Base-by-base conservation (phyloP, 2,329 filamentous ascomycete species). In the Alternaria triticimaculans region DNA sequence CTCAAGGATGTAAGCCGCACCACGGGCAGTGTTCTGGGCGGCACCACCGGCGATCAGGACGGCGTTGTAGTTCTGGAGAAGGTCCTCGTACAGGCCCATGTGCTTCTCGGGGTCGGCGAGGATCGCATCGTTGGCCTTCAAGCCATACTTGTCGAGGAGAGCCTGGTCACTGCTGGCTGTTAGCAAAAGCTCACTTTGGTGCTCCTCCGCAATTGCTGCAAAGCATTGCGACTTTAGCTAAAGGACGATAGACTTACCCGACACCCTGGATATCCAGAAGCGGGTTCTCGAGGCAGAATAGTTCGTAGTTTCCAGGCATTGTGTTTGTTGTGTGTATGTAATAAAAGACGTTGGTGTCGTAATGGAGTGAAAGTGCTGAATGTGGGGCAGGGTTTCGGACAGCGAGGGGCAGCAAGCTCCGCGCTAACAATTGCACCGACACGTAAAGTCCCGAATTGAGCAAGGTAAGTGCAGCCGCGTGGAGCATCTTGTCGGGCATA, bases 61-160 rank as follows among this genome's bases (percentile, higher is more conserved):
- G 68, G 95, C 95, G 75, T 96, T 89, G 84, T 90, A 93, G 87
- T 96, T 95, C 83, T 92, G 91, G 75, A 97, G 88, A 72, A 98
- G 88, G 78, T 99, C 96, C 80, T 98, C 94, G 83, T 94, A 99
- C 78, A 99, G 88, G 49, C 87, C 88, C 79, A 91, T 86, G 84
- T 99, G 96, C 86, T 97, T 91, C 79, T 93, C 89, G 8, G 72
- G 66, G 82, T 97, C 93, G 60, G 95, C 95, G 65, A 99, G 92
- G 81, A 99, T 97, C 76, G 96, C 96, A 82, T 99, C 95, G 85
- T 99, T 97, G 81, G 91, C 87, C 87, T 99, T 97, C 76, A 99
- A 87, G 63, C 85, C 89, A 81, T 99, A 99, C 87, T 97, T 97
- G 72, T 94, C 85, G 65, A 99, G 92, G 60, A 98, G 89, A 28